Conservation (phyloP, 768 basidiomycete genomes). For the Phlebiopsis flavidoalba region DNA sequence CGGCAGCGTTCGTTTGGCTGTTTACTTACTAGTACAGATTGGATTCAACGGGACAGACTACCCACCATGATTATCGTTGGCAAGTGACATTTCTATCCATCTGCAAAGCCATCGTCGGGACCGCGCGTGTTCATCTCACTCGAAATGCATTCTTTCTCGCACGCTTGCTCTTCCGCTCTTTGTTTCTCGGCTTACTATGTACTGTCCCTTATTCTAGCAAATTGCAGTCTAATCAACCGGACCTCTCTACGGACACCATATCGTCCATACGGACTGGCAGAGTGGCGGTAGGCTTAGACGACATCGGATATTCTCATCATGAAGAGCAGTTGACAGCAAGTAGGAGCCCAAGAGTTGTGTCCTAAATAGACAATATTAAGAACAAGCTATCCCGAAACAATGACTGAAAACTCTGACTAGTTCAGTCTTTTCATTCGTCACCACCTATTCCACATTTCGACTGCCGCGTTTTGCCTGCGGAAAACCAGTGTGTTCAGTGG, state of each 20-base stretch:
- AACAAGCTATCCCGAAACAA: too few relatives aligned
- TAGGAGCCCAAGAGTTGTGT: too few relatives aligned
- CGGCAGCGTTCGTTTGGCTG: constrained; percentile 3
- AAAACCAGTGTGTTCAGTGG: too few relatives aligned
- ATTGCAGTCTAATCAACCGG: background rate
- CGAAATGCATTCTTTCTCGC: constrained; percentile 1
- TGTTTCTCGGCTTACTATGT: background rate
- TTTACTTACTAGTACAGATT: background rate
- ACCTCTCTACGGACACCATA: too few relatives aligned
- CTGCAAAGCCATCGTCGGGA: constrained; percentile 2
- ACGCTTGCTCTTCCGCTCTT: background rate
- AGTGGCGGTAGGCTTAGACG: too few relatives aligned
- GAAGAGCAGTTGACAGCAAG: too few relatives aligned
- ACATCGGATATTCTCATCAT: too few relatives aligned
- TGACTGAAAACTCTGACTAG: background rate
- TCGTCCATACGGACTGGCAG: too few relatives aligned
- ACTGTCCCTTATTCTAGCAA: background rate
- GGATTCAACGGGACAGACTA: constrained; percentile 10
- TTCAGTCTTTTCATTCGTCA: too few relatives aligned
- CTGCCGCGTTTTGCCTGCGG: too few relatives aligned
- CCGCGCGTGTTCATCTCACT: constrained; percentile 5
- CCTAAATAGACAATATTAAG: too few relatives aligned
- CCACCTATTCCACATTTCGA: too few relatives aligned
- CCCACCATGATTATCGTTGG: background rate
- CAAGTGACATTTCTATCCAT: constrained; percentile 2